A percentile compares a stretch with the other conserved stretches of the same genome.
Evolutionary conservation across 2,329 filamentous ascomycete genomes (phyloP).

Genomic region (Anisogramma anomala): DNA sequence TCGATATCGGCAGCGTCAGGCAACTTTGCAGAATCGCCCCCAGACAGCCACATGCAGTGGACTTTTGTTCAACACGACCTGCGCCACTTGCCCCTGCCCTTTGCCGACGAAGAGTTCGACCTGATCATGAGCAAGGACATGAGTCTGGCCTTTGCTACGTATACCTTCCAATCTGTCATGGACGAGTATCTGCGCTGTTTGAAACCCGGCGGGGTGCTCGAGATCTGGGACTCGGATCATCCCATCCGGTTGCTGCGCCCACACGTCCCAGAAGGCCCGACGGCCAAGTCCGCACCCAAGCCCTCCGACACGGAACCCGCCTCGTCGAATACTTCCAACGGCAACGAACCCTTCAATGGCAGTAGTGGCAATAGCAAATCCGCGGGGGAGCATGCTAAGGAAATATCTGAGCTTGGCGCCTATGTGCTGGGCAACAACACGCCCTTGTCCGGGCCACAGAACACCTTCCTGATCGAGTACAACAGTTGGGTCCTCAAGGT

Average conservation of each 20-base stretch:
- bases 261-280: constrained; percentile 51
- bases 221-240: constrained; percentile 85
- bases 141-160: constrained; percentile 51
- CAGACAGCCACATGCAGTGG: constrained; percentile 70
- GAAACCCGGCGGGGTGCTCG: constrained; percentile 65
- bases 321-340: constrained; percentile 19
- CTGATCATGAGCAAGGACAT: constrained; percentile 82
- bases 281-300: constrained; percentile 12
- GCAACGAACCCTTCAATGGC: constrained; percentile 19
- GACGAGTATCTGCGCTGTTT: constrained; percentile 71
- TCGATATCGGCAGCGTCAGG: constrained; percentile 3
- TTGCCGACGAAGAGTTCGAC: constrained; percentile 71
- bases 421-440: constrained; percentile 77
- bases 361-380: constrained; percentile 15
- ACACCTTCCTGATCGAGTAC: constrained; percentile 71
- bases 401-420: constrained; percentile 61
- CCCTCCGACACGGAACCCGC: constrained; percentile 2
- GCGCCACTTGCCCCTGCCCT: constrained; percentile 62
- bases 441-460: constrained; percentile 67
- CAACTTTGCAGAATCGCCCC: constrained; percentile 17
- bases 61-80: constrained; percentile 81
- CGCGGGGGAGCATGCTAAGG: constrained; percentile 41
- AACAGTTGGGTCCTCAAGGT: constrained; percentile 72
- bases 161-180: constrained; percentile 42
- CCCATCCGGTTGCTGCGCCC: constrained; percentile 72